These are phyloP conservation scores for Gynochthodes officinalis DNA, from an alignment of 257 asterid species.

Conservation along the genomic window DNA sequence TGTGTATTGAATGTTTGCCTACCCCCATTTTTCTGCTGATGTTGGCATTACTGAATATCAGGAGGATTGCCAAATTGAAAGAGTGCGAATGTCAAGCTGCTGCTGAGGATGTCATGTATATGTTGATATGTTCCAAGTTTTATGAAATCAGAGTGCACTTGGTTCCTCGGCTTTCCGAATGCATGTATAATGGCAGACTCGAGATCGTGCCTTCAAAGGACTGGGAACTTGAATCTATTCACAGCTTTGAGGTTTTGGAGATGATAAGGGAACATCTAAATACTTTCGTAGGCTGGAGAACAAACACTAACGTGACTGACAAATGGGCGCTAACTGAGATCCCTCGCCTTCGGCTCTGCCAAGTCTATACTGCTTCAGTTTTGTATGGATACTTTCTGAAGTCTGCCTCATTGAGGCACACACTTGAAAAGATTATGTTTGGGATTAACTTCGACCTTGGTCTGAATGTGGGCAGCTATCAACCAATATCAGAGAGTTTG, in stretches of 20 bases:
- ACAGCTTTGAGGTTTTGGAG: conserved; percentile 57
- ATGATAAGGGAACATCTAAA: conserved; percentile 72
- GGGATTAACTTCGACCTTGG: conserved; percentile 21
- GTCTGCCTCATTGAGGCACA: conserved; percentile 65
- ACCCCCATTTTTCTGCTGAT: conserved; percentile 25
- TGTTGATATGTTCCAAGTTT: conserved; percentile 50
- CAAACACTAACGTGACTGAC: conserved; percentile 45
- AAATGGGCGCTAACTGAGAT: conserved; percentile 56
- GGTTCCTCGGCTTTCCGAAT: conserved; percentile 70
- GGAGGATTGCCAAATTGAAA: conserved; percentile 72
- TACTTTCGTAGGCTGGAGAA: conserved; percentile 43
- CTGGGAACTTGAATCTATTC: conserved; percentile 87
- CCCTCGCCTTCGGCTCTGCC: conserved; percentile 45
- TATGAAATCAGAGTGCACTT: conserved; percentile 59
- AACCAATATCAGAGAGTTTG: conserved; percentile 24
- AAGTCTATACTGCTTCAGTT: conserved; percentile 60
- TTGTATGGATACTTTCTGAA: conserved; percentile 76
- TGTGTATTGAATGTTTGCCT: neutral
- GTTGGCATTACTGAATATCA: conserved; percentile 25
- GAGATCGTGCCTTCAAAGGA: conserved; percentile 81
- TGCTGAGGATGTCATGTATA: conserved; percentile 75
- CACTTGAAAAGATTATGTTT: conserved; percentile 48
- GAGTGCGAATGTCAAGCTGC: conserved; percentile 50
- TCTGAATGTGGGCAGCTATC: conserved; percentile 14
- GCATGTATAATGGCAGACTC: conserved; percentile 60